Evolutionary conservation across 1,284 basidiomycete genomes (phyloP), one percentile per base, ranked within the genome.

Genomic region (Cryptococcus amylolentus): DNA sequence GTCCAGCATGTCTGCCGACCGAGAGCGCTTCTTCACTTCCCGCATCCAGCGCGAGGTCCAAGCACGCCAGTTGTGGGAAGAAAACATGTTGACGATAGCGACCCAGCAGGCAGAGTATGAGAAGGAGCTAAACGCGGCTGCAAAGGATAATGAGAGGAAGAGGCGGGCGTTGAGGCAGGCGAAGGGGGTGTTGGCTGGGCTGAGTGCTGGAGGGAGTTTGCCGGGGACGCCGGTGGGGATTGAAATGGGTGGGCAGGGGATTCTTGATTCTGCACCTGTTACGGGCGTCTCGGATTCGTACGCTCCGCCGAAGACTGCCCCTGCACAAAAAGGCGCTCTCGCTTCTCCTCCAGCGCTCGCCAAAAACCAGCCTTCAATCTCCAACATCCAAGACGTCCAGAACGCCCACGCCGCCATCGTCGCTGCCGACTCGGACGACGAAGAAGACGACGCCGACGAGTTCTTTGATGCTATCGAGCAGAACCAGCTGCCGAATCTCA

Each of bases 391-490:
- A 8, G 66, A 68, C 39, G 58, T 73, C 13, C 65, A 69, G 52
- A 66, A 71, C 28, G 66, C 73, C 60, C 59, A 77, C 68, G 53
- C 65, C 52, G 65, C 70, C 10, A 61, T 76, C 20, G 64, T 65
- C 1, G 71, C 67, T 1, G 70, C 69, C 14, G 67, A 69, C 20
- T 65, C 66, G 1, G 81, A 81, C 10, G 78, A 80, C 38, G 87
- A 87, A 46, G 88, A 88, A 1, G 91, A 94, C 63, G 89, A 91
- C 51, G 91, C 94, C 69, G 93, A 98, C 78, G 93, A 98, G 77
- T 98, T 98, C 78, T 98, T 96, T 70, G 95, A 98, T 72, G 93
- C 94, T 18, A 93, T 97, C 69, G 95, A 98, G 71, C 79, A 86
- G 10, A 88, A 87, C 54, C 83, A 81, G 31, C 79, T 94, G 0